Percentiles rank a stretch among this genome's conserved stretches.
These are phyloP conservation scores for Gautieria morchelliformis DNA, from an alignment of 768 basidiomycete genomes.

Conservation along the genomic window DNA sequence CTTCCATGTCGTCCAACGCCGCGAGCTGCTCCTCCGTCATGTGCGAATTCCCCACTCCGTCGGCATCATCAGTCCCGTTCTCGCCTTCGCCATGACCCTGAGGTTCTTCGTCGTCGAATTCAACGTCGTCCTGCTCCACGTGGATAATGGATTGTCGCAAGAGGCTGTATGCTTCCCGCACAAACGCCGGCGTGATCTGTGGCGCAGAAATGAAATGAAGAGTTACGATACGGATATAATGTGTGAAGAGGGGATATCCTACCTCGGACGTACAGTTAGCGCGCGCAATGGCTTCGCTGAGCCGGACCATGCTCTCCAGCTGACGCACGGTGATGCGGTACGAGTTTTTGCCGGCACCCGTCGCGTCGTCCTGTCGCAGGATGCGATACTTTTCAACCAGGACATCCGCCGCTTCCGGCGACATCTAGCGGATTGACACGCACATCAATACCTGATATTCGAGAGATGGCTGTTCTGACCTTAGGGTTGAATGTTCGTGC, in stretches of 20 bases:
- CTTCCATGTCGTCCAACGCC: slow-evolving; percentile 36
- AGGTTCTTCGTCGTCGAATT: slow-evolving; percentile 88
- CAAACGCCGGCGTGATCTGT: slow-evolving; percentile 88
- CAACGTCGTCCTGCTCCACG: slow-evolving; percentile 97
- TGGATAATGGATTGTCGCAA: slow-evolving; percentile 97
- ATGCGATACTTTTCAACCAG: slow-evolving; percentile 93
- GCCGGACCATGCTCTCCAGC: slow-evolving; percentile 95
- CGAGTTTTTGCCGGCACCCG: slow-evolving; percentile 80
- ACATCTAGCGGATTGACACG: slow-evolving; percentile 46
- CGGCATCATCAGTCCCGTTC: slow-evolving; percentile 20
- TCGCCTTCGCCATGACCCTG: slow-evolving; percentile 28
- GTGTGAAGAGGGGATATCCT: slow-evolving; percentile 13
- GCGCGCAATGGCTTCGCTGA: slow-evolving; percentile 94
- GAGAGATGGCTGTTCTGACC: slow-evolving; percentile 32
- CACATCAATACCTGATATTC: background rate
- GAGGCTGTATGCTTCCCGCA: slow-evolving; percentile 90
- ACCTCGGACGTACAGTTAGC: slow-evolving; percentile 95
- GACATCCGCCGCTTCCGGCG: slow-evolving; percentile 84
- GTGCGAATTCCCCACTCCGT: slow-evolving; percentile 38
- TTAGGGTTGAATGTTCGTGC: slow-evolving; percentile 97
- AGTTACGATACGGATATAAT: background rate
- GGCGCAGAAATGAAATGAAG: background rate
- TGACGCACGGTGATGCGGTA: slow-evolving; percentile 98
- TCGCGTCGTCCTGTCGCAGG: slow-evolving; percentile 85
- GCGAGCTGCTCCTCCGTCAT: slow-evolving; percentile 43